Base-by-base conservation (phyloP, 176 grass and related monocot species). In the Oryza meyeriana region DNA sequence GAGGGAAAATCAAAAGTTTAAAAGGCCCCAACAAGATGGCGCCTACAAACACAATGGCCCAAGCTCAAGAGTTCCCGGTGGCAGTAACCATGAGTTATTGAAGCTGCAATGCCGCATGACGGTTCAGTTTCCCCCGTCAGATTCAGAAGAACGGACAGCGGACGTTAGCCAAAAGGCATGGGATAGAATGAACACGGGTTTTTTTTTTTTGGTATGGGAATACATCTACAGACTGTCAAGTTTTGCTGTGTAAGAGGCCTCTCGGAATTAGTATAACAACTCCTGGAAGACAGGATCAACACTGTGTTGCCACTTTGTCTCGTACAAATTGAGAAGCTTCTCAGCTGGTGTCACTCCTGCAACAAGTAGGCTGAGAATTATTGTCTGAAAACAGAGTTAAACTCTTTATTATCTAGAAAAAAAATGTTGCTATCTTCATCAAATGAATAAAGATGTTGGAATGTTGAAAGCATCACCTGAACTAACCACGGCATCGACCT, bases 271-370 rank as follows among this genome's bases (percentile, higher is more conserved):
- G 83, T 99, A 99, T 5, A 95, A 72, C 69, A 95, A 75, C 39
- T 95, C 93, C 70, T 92, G 22, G 25, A 94, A 99, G 57, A 95
- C 89, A 22, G 70, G 93, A 80, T 95, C 96, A 28, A 99, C 89
- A 22, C 65, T 94, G 41, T 66, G 65, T 63, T 90, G 85, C 96
- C 96, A 99, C 85, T 95, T 95, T 0, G 85, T 90, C 44, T 99
- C 87, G 65, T 99, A 95, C 25, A 94, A 64, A 69, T 93, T 88
- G 14, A 99, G 85, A 65, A 99, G 96, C 50, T 68, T 99, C 83
- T 99, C 96, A 0, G 96, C 93, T 34, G 93, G 91, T 58, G 96
- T 99, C 81, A 95, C 87, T 38, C 96, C 96, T 99, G 76, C 64
- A 28, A 77, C 8, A 55, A 61, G 69, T 67, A 45, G 27, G 45